These are phyloP conservation scores for Carallia brachiata DNA, from an alignment of 345 rosid genomes.

Conservation along the genomic window DNA sequence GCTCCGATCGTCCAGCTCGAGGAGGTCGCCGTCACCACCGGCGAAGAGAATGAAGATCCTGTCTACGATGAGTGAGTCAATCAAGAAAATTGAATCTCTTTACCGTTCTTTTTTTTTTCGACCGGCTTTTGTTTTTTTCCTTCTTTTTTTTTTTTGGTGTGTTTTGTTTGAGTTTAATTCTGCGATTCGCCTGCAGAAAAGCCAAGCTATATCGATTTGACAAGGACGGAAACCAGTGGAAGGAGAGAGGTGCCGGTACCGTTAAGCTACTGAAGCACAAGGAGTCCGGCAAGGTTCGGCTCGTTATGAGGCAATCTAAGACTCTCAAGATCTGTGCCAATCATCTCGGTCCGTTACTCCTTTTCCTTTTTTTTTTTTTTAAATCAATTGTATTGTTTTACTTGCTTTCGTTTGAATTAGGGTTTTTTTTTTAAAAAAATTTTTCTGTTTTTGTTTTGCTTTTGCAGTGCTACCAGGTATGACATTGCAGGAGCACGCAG, in stretches of 20 bases:
- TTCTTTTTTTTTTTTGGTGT: neutral
- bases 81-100: neutral
- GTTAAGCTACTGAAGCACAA: constrained; percentile 81
- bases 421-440: neutral
- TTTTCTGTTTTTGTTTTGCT: neutral
- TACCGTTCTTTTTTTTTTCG: neutral
- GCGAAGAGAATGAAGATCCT: constrained; percentile 83
- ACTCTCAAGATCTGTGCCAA: constrained; percentile 99
- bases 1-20: constrained; percentile 83
- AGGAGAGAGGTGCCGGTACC: constrained; percentile 84
- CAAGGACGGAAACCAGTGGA: constrained; percentile 76
- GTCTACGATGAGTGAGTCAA: constrained; percentile 69
- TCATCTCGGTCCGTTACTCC: constrained; percentile 54
- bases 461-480: constrained; percentile 47
- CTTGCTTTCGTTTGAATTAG: neutral
- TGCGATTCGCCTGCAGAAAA: constrained; percentile 41
- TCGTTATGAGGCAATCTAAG: constrained; percentile 89
- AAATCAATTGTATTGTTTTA: neutral
- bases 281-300: constrained; percentile 65
- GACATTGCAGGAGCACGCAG: constrained; percentile 64
- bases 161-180: constrained; percentile 9
- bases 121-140: neutral
- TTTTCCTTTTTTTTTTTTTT: neutral
- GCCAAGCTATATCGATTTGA: constrained; percentile 76
- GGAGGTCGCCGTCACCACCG: constrained; percentile 79